Evolutionary conservation across 2,329 filamentous ascomycete species (phyloP), one percentile per base, ranked within the genome.

Genomic region (Sporothrix mexicana): DNA sequence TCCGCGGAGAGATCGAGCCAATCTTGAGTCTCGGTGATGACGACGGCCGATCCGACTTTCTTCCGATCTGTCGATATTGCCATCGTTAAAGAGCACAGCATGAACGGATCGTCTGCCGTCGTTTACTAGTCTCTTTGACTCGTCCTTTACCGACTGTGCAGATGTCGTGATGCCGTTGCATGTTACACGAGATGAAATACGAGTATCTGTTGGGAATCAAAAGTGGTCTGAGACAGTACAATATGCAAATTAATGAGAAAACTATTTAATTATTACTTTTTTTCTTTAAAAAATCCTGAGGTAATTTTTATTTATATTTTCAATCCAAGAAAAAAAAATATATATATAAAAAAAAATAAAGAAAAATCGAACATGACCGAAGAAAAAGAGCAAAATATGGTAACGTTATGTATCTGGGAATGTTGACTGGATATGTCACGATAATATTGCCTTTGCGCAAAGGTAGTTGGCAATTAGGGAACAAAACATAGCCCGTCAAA

Each of bases 161-260:
- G 47, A 55, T 69, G 66, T 55, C 49, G 66, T 69, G 66, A 55
- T 57, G 49, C 47, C 49, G 25, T n/a, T 20, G n/a, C 17, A 6
- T 15, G 17, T 41, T 25, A 3, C 49, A 43, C 25, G 9, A 43
- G 9, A 30, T 12, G 15, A n/a, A 41, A 12, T 15, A n/a, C 2
- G 59, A n/a, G 20, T 64, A 3, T 43, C 20, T 20, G 6, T 20
- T 43, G 3, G 41, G 7, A 57, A 30, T 62, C 4, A 36, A 62
- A 13, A 62, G 8, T 41, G 10, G 43, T 43, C 4, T 3, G 47
- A 51, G 15, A 47, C 45, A 8, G n/a, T 55, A 13, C 10, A 13
- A 55, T 12, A 3, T 12, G 20, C 12, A 15, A 23, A 8, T 23
- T 15, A 47, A 1, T 9, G 12, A 36, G 23, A 36, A 59, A 4